Conservation (phyloP, 352 stramenopile species). For the Phytophthora lateralis region DNA sequence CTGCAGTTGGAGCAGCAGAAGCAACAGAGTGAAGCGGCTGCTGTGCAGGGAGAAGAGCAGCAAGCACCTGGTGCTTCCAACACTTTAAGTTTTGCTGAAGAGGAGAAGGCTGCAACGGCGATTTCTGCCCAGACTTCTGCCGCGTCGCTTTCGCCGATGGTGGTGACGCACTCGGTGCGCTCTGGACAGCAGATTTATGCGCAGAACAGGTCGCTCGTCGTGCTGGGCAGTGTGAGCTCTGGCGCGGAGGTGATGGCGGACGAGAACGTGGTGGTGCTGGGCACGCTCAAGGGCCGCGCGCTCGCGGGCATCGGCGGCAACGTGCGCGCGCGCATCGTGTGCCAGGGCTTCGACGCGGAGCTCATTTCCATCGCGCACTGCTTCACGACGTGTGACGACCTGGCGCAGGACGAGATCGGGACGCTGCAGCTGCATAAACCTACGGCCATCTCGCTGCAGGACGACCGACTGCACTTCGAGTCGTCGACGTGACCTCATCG, state of each 20-base stretch:
- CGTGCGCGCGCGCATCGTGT: constrained; percentile 65
- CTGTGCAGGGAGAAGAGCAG: constrained; percentile 10
- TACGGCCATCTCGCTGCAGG: constrained; percentile 58
- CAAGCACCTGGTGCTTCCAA: constrained; percentile 9
- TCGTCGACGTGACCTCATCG: constrained; percentile 37
- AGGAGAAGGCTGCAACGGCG: constrained; percentile 13
- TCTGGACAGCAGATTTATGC: constrained; percentile 91
- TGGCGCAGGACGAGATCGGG: constrained; percentile 45
- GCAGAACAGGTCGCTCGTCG: constrained; percentile 79
- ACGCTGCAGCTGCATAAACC: constrained; percentile 56
- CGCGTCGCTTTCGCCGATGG: constrained; percentile 48
- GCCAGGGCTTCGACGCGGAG: constrained; percentile 88
- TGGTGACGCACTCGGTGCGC: constrained; percentile 76
- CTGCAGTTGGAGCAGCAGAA: constrained; percentile 34
- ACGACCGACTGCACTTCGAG: constrained; percentile 71
- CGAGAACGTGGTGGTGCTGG: constrained; percentile 85
- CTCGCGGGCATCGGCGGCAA: constrained; percentile 87
- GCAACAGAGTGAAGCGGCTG: background rate
- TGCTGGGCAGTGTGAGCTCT: constrained; percentile 87
- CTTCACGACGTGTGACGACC: constrained; percentile 89
- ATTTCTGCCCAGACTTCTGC: constrained; percentile 8
- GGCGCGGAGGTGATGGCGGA: constrained; percentile 89
- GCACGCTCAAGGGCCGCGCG: constrained; percentile 81
- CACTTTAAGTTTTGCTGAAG: constrained; percentile 8
- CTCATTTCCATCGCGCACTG: constrained; percentile 90